These are phyloP conservation scores for Solanum raphanifolium DNA, from an alignment of 257 asterid genomes.

Conservation along the genomic window DNA sequence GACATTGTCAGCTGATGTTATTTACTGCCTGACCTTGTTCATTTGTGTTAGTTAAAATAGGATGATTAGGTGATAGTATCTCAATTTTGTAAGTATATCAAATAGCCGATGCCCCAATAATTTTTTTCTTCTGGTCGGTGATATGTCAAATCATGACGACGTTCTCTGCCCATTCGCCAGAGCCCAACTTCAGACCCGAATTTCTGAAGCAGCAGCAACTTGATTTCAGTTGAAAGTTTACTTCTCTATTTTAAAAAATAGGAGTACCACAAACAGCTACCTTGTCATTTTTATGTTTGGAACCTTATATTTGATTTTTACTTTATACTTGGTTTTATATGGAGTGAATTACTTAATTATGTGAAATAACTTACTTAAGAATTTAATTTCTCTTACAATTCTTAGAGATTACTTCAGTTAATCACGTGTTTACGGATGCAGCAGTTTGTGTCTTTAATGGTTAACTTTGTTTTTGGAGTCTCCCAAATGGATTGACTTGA, in stretches of 20 bases:
- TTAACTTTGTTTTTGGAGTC: background rate
- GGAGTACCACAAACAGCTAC: background rate
- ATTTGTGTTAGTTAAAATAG: background rate
- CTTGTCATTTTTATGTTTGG: background rate
- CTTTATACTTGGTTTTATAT: background rate
- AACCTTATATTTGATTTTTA: background rate
- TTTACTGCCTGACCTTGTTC: background rate
- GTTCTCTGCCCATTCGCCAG: background rate
- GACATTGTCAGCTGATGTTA: background rate
- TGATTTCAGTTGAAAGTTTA: background rate
- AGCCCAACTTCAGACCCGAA: background rate
- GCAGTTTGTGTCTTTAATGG: background rate
- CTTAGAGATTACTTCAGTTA: background rate
- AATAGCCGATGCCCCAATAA: background rate
- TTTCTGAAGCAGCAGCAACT: background rate
- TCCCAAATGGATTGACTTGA: too few relatives aligned
- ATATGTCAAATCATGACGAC: background rate
- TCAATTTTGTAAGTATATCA: background rate
- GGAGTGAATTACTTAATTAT: background rate
- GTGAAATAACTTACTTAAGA: background rate
- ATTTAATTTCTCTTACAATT: background rate
- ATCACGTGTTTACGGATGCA: background rate
- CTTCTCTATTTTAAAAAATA: background rate
- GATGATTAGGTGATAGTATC: background rate
- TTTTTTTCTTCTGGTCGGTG: background rate